phyloP scores from a whole-genome alignment of 108 stramenopile genomes.

The Nitzschia sp. region DNA sequence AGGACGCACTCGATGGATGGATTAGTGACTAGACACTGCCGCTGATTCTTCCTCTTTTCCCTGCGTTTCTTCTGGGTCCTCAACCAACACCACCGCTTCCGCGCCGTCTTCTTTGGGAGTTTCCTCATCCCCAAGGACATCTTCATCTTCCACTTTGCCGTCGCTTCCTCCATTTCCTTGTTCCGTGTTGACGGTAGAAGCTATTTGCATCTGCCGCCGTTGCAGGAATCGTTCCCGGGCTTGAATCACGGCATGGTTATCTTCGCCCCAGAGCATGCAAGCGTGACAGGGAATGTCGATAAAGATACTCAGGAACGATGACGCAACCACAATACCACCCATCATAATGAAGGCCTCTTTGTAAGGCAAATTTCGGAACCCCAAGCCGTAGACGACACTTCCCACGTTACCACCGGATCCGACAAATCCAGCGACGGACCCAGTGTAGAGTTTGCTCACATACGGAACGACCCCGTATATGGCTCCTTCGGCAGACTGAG shows the following conservation, averaged over 20 bases:
- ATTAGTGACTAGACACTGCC: too few species aligned
- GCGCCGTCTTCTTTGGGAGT: too few species aligned
- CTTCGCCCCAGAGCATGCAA: constrained; percentile 47
- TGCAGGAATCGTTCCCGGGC: constrained; percentile 31
- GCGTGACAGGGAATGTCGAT: constrained; percentile 62
- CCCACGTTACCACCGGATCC: constrained; percentile 86
- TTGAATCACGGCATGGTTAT: constrained; percentile 38
- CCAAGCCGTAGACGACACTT: constrained; percentile 57
- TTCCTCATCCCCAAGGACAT: not conserved
- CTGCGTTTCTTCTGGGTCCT: too few species aligned
- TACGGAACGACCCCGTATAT: constrained; percentile 80
- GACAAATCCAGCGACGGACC: constrained; percentile 76
- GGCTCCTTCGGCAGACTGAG: constrained; percentile 81
- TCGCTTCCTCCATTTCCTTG: constrained; percentile 2
- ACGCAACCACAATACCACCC: constrained; percentile 52
- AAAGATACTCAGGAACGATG: constrained; percentile 46
- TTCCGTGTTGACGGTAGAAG: constrained; percentile 20
- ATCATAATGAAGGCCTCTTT: constrained; percentile 62
- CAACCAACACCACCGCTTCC: too few species aligned
- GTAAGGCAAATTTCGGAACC: constrained; percentile 59
- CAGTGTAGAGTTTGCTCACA: constrained; percentile 61
- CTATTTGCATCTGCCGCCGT: constrained; percentile 4
- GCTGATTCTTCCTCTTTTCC: too few species aligned
- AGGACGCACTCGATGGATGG: too few species aligned
- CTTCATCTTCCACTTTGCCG: not conserved